Conservation (phyloP, 164 flowering plant species). For the Nelumbo lutea region DNA sequence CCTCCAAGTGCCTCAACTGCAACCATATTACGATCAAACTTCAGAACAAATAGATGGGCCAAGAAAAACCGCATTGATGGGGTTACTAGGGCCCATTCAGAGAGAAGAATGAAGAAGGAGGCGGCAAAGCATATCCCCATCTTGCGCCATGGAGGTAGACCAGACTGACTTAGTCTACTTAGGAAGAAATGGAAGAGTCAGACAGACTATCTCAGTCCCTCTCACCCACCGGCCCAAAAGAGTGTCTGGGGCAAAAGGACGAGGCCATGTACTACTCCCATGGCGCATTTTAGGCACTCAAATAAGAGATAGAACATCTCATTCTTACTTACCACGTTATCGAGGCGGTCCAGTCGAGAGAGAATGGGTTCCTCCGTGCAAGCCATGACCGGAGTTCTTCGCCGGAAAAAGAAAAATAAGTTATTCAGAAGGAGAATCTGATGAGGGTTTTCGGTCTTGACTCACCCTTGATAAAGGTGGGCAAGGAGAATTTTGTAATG, state of each 20-base stretch:
- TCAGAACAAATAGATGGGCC: neutral
- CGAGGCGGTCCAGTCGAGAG: slow-evolving; percentile 59
- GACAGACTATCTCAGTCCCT: no score
- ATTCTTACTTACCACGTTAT: slow-evolving; percentile 32
- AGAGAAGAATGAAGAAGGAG: neutral
- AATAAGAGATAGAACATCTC: neutral
- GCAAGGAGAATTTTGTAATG: no score
- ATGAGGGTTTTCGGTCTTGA: no score
- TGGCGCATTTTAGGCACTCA: neutral
- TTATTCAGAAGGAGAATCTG: no score
- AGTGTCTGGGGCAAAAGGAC: no score
- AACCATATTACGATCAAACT: neutral
- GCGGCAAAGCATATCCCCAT: no score
- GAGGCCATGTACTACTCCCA: no score
- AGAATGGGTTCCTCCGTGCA: slow-evolving; percentile 48
- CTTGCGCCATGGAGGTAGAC: no score
- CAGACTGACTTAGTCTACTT: no score
- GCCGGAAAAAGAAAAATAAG: neutral
- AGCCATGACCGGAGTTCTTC: slow-evolving; percentile 1
- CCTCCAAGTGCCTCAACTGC: slow-evolving; percentile 72
- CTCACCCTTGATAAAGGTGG: no score
- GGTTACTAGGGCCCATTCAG: neutral
- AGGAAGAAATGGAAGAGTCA: no score
- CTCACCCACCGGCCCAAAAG: neutral
- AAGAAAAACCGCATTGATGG: neutral